A percentile compares a stretch with the other conserved stretches of the same genome.
Conservation (phyloP, 495 filamentous ascomycete genomes). For the Neurospora sp. region DNA sequence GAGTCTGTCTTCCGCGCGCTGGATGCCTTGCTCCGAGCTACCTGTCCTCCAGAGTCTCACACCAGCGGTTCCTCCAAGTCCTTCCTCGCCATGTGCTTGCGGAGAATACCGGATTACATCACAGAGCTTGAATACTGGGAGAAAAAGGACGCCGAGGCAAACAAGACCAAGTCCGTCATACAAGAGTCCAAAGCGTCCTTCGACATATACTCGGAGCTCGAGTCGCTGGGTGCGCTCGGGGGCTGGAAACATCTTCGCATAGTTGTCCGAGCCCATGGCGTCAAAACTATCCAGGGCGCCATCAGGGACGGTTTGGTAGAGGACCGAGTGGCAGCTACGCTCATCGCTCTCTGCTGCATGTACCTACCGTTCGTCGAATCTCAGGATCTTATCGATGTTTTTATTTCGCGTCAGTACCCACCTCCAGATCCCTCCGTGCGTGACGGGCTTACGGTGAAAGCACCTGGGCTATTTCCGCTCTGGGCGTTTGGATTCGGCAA, state of each 20-base stretch:
- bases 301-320: conserved; percentile 38
- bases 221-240: conserved; percentile 43
- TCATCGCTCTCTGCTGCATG: conserved; percentile 34
- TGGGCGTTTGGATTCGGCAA: conserved; percentile 19
- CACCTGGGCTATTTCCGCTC: conserved; percentile 20
- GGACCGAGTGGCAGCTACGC: conserved; percentile 24
- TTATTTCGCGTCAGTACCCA: conserved; percentile 25
- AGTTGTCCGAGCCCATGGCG: conserved; percentile 58
- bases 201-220: conserved; percentile 57
- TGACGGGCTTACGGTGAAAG: conserved; percentile 9
- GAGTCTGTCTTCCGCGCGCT: conserved; percentile 36
- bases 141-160: conserved; percentile 38
- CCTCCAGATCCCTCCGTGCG: conserved; percentile 23
- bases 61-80: conserved; percentile 27
- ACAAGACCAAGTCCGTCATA: conserved; percentile 31
- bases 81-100: conserved; percentile 54
- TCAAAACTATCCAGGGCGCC: conserved; percentile 45
- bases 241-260: conserved; percentile 59
- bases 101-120: conserved; percentile 55
- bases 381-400: conserved; percentile 25
- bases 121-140: conserved; percentile 46
- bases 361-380: conserved; percentile 30
- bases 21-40: conserved; percentile 38
- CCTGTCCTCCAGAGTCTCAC: conserved; percentile 10
- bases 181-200: conserved; percentile 28